Conservation (phyloP, 768 basidiomycete genomes). For the Tephrocybe sp. region DNA sequence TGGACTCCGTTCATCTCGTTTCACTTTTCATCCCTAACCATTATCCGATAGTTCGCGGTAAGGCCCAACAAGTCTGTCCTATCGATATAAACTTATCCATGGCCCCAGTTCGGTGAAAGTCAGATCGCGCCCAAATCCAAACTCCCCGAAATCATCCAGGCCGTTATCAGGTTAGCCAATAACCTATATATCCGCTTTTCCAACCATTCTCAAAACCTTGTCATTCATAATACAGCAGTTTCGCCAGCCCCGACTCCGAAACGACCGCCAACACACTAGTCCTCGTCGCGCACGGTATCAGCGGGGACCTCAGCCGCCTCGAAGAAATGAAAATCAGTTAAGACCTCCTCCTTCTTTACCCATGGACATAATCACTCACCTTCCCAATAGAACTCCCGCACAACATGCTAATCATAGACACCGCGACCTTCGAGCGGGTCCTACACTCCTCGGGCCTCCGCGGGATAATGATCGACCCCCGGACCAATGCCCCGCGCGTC, state of each 20-base stretch:
- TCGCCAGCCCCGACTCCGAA: constrained; percentile 77
- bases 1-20: constrained; percentile 14
- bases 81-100: constrained; percentile 4
- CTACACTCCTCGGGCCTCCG: constrained; percentile 61
- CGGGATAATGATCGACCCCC: constrained; percentile 60
- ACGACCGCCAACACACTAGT: constrained; percentile 68
- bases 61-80: constrained; percentile 22
- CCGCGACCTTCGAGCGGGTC: constrained; percentile 59
- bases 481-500: constrained; percentile 50
- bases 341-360: constrained; percentile 20
- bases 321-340: constrained; percentile 83
- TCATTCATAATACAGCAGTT: constrained; percentile 48
- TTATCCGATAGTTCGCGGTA: constrained; percentile 65
- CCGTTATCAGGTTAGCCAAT: constrained; percentile 60
- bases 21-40: constrained; percentile 2
- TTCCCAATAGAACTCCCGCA: constrained; percentile 60
- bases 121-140: constrained; percentile 68
- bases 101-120: constrained; percentile 71
- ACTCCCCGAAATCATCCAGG: constrained; percentile 70
- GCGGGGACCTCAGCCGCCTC: constrained; percentile 56
- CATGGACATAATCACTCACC: background rate
- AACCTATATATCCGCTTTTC: background rate
- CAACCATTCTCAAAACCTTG: background rate
- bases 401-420: constrained; percentile 71
- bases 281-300: constrained; percentile 62